These are phyloP conservation scores for Capniomyces stellatus DNA, from an alignment of 371 early-diverging fungal species.

Conservation along the genomic window DNA sequence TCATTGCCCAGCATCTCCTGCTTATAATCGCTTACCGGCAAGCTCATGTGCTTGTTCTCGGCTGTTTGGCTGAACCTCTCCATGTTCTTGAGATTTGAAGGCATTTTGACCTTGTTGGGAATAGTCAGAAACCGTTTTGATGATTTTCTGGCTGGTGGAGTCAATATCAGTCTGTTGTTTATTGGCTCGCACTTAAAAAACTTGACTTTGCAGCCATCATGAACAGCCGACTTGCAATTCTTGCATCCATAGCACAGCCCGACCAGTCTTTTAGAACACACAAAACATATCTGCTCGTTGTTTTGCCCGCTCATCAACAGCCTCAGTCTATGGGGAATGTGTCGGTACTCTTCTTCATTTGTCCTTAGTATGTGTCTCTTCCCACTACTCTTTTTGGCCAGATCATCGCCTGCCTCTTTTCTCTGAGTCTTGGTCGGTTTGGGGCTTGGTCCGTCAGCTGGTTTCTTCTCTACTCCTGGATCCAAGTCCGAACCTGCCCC, in stretches of 20 bases:
- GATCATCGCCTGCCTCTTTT: too few species aligned
- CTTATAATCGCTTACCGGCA: too few species aligned
- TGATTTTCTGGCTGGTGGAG: constrained; percentile 2
- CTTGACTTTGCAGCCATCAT: background rate
- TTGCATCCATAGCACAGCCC: constrained; percentile 1
- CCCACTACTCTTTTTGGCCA: background rate
- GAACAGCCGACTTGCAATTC: background rate
- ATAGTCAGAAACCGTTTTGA: too few species aligned
- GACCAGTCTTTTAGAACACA: background rate
- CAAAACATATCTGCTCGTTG: background rate
- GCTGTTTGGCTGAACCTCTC: too few species aligned
- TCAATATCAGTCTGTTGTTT: background rate
- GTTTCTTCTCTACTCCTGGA: too few species aligned
- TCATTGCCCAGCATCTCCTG: too few species aligned
- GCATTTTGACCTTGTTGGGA: too few species aligned
- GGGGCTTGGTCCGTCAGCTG: background rate
- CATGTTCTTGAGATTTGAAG: too few species aligned
- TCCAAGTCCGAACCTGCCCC: too few species aligned
- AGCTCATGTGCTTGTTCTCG: too few species aligned
- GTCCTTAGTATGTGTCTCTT: background rate
- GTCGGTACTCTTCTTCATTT: background rate
- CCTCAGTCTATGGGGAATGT: background rate
- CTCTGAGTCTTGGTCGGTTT: background rate
- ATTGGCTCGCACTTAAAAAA: background rate
- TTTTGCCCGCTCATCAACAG: background rate